Conservation (phyloP, 768 basidiomycete genomes). For the Mycena epipterygia region DNA sequence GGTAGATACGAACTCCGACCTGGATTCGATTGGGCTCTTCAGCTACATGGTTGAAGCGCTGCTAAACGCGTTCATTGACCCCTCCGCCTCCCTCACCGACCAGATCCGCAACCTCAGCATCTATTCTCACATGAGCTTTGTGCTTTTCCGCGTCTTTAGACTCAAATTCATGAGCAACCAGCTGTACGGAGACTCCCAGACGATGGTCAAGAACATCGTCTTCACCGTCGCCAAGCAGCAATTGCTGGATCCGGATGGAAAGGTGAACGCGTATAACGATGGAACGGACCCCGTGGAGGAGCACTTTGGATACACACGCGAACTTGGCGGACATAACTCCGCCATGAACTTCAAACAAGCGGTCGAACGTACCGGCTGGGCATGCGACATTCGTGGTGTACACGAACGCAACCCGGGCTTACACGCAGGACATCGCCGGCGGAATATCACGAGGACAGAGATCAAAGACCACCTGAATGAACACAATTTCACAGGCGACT, state of each 20-base stretch:
- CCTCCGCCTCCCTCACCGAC: conserved; percentile 36
- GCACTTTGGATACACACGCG: conserved; percentile 13
- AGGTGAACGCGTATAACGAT: conserved; percentile 33
- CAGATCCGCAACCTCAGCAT: conserved; percentile 43
- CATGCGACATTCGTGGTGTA: neutral
- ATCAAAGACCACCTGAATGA: conserved; percentile 3
- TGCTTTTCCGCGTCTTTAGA: conserved; percentile 37
- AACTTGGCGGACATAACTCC: neutral
- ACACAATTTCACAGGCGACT: neutral
- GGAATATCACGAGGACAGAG: neutral
- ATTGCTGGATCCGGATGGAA: conserved; percentile 33
- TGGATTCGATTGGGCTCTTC: conserved; percentile 19
- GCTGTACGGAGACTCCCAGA: conserved; percentile 46
- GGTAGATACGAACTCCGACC: neutral
- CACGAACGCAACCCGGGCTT: neutral
- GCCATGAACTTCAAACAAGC: conserved; percentile 1
- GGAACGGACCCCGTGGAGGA: neutral
- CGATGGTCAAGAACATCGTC: conserved; percentile 42
- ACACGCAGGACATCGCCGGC: neutral
- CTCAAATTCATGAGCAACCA: conserved; percentile 43
- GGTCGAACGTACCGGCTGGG: neutral
- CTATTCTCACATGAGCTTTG: conserved; percentile 41
- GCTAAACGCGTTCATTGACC: conserved; percentile 42
- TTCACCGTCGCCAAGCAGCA: conserved; percentile 39
- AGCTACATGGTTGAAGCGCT: conserved; percentile 29